Percentiles rank a stretch among this genome's conserved stretches.
phyloP scores from a whole-genome alignment of 805 yeast genomes.

The Sporopachydermia lactativora region DNA sequence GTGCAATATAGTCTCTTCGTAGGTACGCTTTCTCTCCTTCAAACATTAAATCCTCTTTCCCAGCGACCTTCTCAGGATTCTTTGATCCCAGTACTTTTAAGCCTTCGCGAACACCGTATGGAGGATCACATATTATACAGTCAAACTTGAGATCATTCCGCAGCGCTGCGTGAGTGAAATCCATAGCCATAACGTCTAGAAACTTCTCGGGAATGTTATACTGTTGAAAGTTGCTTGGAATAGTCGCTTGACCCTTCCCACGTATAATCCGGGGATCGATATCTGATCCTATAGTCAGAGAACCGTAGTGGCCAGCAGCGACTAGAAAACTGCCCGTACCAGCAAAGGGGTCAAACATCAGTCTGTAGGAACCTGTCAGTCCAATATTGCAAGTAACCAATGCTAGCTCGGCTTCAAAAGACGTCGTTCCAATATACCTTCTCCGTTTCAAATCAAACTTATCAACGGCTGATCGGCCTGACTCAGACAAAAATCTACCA shows the following conservation, averaged over 20 bases:
- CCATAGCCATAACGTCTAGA: slow-evolving; percentile 79
- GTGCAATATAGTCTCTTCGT: slow-evolving; percentile 75
- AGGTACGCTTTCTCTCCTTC: slow-evolving; percentile 69
- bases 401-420: slow-evolving; percentile 90
- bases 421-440: slow-evolving; percentile 87
- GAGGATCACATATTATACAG: slow-evolving; percentile 89
- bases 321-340: slow-evolving; percentile 94
- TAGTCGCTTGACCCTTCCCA: slow-evolving; percentile 40
- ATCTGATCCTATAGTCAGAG: slow-evolving; percentile 73
- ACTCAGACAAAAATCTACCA: slow-evolving; percentile 61
- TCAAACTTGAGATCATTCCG: slow-evolving; percentile 51
- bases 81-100: slow-evolving; percentile 83
- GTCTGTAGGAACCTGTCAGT: slow-evolving; percentile 46
- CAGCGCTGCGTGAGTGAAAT: slow-evolving; percentile 83
- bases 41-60: slow-evolving; percentile 54
- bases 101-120: slow-evolving; percentile 95
- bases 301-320: slow-evolving; percentile 79
- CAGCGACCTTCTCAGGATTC: slow-evolving; percentile 50
- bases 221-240: slow-evolving; percentile 57
- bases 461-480: slow-evolving; percentile 55
- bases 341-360: slow-evolving; percentile 87
- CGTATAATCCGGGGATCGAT: slow-evolving; percentile 70
- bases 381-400: slow-evolving; percentile 80
- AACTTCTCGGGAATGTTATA: slow-evolving; percentile 45
- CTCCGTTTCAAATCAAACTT: slow-evolving; percentile 69